Conservation (phyloP, 805 yeast species). For the Kazachstania africana region DNA sequence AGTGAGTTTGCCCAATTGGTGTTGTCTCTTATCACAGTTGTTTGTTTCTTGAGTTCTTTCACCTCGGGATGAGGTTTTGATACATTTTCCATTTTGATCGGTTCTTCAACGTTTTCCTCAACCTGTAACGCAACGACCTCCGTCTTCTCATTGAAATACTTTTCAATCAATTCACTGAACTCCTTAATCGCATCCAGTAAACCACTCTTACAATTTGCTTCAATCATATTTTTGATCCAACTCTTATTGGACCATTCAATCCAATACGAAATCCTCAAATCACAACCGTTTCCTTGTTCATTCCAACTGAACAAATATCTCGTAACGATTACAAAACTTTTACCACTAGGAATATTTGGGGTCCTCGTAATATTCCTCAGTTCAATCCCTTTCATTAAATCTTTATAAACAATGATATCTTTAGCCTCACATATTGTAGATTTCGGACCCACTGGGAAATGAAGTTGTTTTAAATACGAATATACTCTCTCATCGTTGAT, state of each 20-base stretch:
- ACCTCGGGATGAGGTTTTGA: no score
- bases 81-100: no score
- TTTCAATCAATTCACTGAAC: slow-evolving; percentile 22
- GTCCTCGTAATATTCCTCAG: slow-evolving; percentile 56
- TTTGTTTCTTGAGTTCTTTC: no score
- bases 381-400: slow-evolving; percentile 40
- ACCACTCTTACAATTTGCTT: slow-evolving; percentile 69
- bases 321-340: slow-evolving; percentile 60
- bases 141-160: slow-evolving; percentile 16
- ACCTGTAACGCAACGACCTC: no score
- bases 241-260: slow-evolving; percentile 82
- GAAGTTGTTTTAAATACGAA: slow-evolving; percentile 62
- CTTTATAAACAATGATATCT: slow-evolving; percentile 46
- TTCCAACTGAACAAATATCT: slow-evolving; percentile 68
- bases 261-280: slow-evolving; percentile 47
- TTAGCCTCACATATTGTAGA: slow-evolving; percentile 64
- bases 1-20: no score
- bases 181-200: slow-evolving; percentile 49
- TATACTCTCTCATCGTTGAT: slow-evolving; percentile 37
- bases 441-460: slow-evolving; percentile 83
- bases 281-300: slow-evolving; percentile 38
- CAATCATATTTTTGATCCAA: slow-evolving; percentile 83
- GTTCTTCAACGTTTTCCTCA: no score
- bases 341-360: slow-evolving; percentile 92
- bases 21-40: no score